These are phyloP conservation scores for Curvularia eragrostidis DNA, from an alignment of 2,329 filamentous ascomycete species.

Conservation along the genomic window DNA sequence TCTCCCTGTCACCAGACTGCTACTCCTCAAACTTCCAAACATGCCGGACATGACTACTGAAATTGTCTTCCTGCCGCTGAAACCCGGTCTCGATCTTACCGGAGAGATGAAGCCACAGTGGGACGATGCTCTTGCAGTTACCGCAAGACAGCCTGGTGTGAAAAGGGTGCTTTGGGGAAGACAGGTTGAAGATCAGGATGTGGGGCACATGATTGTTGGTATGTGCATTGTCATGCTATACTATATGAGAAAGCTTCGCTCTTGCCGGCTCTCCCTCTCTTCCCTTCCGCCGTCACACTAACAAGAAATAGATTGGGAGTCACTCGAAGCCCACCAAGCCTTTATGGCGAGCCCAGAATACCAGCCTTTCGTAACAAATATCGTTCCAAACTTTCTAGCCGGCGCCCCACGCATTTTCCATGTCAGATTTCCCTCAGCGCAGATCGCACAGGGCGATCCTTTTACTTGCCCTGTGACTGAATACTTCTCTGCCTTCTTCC, in stretches of 20 bases:
- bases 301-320: slow-evolving; percentile 53
- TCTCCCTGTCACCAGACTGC: background rate
- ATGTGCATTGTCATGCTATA: slow-evolving; percentile 26
- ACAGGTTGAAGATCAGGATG: slow-evolving; percentile 49
- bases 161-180: slow-evolving; percentile 47
- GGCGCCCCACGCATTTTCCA: slow-evolving; percentile 44
- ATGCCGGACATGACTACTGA: slow-evolving; percentile 48
- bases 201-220: slow-evolving; percentile 53
- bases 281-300: background rate
- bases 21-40: background rate
- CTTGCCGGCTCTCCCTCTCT: too few species aligned
- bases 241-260: background rate
- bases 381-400: slow-evolving; percentile 38
- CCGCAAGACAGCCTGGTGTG: slow-evolving; percentile 49
- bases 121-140: slow-evolving; percentile 42
- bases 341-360: slow-evolving; percentile 52
- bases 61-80: slow-evolving; percentile 50
- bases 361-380: slow-evolving; percentile 44
- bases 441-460: slow-evolving; percentile 28
- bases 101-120: slow-evolving; percentile 42
- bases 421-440: slow-evolving; percentile 35
- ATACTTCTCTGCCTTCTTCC: slow-evolving; percentile 55
- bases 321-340: slow-evolving; percentile 46
- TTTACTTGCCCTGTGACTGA: slow-evolving; percentile 58
- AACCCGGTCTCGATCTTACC: slow-evolving; percentile 37